A percentile compares a stretch with the other conserved stretches of the same genome.
Conservation (phyloP, 345 rosid species). For the Brassica cretica region DNA sequence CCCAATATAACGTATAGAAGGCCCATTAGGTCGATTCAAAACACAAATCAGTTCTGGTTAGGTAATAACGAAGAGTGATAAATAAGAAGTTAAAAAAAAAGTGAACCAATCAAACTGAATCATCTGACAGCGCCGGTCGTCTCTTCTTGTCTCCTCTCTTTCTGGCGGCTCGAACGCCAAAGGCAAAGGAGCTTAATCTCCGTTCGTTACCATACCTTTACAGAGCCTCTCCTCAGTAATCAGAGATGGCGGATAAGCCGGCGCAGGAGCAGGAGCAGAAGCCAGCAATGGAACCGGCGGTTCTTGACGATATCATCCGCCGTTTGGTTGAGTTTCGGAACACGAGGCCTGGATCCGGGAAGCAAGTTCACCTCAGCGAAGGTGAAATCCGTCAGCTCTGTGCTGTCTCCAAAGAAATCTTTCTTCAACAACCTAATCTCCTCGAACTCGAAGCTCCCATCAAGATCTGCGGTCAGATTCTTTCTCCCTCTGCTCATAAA, state of each 20-base stretch:
- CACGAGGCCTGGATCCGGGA: slow-evolving; percentile 55
- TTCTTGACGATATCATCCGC: slow-evolving; percentile 64
- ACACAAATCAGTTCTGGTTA: neutral
- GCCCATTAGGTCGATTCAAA: slow-evolving; percentile 28
- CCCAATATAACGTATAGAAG: neutral
- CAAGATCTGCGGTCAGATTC: slow-evolving; percentile 81
- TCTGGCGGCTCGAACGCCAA: slow-evolving; percentile 31
- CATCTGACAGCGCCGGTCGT: slow-evolving; percentile 17
- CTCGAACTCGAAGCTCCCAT: slow-evolving; percentile 89
- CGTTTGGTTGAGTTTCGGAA: slow-evolving; percentile 62
- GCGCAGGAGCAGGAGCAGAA: slow-evolving; percentile 35
- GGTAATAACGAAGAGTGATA: neutral
- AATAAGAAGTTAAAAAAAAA: neutral
- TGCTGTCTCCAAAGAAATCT: slow-evolving; percentile 61
- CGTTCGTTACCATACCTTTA: neutral
- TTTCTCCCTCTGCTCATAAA: slow-evolving; percentile 1
- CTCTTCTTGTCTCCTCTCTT: slow-evolving; percentile 14
- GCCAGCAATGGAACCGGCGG: slow-evolving; percentile 55
- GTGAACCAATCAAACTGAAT: slow-evolving; percentile 20
- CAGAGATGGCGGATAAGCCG: slow-evolving; percentile 41
- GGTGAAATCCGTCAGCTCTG: slow-evolving; percentile 82
- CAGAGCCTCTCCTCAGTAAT: neutral
- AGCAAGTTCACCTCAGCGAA: slow-evolving; percentile 83
- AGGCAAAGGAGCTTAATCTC: slow-evolving; percentile 19
- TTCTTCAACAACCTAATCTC: slow-evolving; percentile 81